Base-by-base conservation (phyloP, 768 basidiomycete genomes). In the Leccinum fibrillosum region DNA sequence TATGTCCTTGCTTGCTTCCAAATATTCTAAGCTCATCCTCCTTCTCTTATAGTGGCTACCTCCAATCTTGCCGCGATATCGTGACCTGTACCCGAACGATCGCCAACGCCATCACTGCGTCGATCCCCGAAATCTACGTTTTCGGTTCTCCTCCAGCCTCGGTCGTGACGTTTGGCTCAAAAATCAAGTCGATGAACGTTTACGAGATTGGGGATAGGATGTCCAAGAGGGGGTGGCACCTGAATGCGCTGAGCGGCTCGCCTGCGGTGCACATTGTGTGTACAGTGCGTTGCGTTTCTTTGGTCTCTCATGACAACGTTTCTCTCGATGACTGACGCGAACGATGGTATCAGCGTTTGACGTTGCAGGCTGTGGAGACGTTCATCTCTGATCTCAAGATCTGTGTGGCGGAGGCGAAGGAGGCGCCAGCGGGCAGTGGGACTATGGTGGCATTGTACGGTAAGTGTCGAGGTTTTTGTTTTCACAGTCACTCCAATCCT, bases 371-470 rank as follows among this genome's bases (percentile, higher is more conserved):
- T 56, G 84, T 89, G 44, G 91, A 93, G 60, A 82, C 81, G 42
- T 89, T 99, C 67, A 80, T 98, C 53, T 81, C 82, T 13, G 96
- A 98, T 66, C 78, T 99, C 62, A 89, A 88, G 68, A 86, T 86
- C 49, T 80, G 86, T 0, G 84, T 99, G 7, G 74, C 77, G 47
- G 86, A 90, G 56, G 88, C 92, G 21, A 90, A 86, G 70, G 57
- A 75, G 28, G 25, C 54, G 4, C 86, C 90, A 0, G 76, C 78
- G 30, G 88, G 88, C 6, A 83, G 87, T 66, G 96, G 96, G 8
- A 84, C 84, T 30, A 95, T 98, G 94, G 93, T 97, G 4, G 81
- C 88, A 13, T 69, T 98, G 12, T 98, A 97, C 67, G 94, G 94
- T 94, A 58, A 55, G 84, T 67, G 23, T 76, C 13, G 25, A 52